These are phyloP conservation scores for Xylaria scruposa DNA, from an alignment of 495 filamentous ascomycete species.

Conservation along the genomic window DNA sequence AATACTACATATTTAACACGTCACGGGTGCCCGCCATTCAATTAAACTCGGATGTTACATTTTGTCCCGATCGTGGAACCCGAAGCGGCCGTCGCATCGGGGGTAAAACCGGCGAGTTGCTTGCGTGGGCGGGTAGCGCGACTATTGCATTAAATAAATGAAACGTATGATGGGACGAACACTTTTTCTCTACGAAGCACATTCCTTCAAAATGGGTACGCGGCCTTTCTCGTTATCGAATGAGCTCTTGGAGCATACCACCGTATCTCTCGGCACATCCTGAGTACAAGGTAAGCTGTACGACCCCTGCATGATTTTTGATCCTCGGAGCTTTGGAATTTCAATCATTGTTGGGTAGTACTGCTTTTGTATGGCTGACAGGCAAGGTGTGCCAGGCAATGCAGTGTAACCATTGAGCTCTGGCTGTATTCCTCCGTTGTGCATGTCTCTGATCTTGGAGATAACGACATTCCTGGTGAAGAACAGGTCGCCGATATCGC, in stretches of 20 bases:
- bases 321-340: neutral
- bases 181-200: neutral
- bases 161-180: neutral
- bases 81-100: slow-evolving; percentile 19
- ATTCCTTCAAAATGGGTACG: neutral
- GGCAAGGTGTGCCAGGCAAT: neutral
- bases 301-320: neutral
- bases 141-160: neutral
- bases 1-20: neutral
- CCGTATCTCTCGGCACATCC: slow-evolving; percentile 4
- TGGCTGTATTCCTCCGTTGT: neutral
- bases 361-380: neutral
- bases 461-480: slow-evolving; percentile 7
- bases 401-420: slow-evolving; percentile 11
- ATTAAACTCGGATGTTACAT: slow-evolving; percentile 25
- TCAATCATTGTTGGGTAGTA: neutral
- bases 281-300: neutral
- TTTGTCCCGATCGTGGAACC: slow-evolving; percentile 20
- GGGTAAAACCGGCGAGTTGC: slow-evolving; percentile 13
- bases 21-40: slow-evolving; percentile 4
- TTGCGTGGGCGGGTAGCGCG: slow-evolving; percentile 1
- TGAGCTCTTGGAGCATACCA: neutral
- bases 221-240: neutral
- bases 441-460: slow-evolving; percentile 3
- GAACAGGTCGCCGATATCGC: slow-evolving; percentile 20